Base-by-base conservation (phyloP, 2,329 filamentous ascomycete species). In the Aspergillus niger region DNA sequence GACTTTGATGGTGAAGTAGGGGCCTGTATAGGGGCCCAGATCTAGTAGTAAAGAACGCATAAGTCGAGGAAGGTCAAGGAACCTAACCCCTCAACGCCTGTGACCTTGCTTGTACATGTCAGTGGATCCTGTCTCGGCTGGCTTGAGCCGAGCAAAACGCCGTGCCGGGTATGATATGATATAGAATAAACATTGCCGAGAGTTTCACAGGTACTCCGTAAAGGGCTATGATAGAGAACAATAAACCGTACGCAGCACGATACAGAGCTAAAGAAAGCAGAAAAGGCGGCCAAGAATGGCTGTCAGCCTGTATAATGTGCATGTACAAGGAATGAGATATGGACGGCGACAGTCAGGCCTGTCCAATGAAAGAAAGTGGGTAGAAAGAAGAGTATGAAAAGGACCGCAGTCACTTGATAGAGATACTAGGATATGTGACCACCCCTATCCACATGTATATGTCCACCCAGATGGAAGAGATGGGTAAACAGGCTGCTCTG, bases 401-500 rank as follows among this genome's bases (percentile, higher is more conserved):
- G 30, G 30, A 32, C 48, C n/a, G n/a, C 13, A 32, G 28, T 30
- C 32, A 36, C 17, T 30, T 13, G 26, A 26, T 17, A 10, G 24
- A 22, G 39, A 41, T 20, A 36, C 39, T 32, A 22, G 36, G 17
- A 11, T 13, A 11, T 36, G 41, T 11, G 26, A 22, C 53, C 36
- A 55, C 43, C 36, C 44, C 51, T 62, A 68, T 43, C 61, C 65
- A 53, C 59, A 67, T 7, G 63, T 57, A 49, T 65, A 69, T 36
- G 54, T 28, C 67, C 70, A 72, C 44, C 60, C 61, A 20, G 62
- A 36, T 24, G 65, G 30, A 52, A 66, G 54, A 47, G 51, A 39
- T 6, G 60, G 47, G 50, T 63, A 66, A 32, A 67, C 36, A 13
- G 63, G 13, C 17, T 68, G 67, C 8, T 65, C 59, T 13, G 70